phyloP scores from a whole-genome alignment of 169 alveolate species.

The Babesia sp. region DNA sequence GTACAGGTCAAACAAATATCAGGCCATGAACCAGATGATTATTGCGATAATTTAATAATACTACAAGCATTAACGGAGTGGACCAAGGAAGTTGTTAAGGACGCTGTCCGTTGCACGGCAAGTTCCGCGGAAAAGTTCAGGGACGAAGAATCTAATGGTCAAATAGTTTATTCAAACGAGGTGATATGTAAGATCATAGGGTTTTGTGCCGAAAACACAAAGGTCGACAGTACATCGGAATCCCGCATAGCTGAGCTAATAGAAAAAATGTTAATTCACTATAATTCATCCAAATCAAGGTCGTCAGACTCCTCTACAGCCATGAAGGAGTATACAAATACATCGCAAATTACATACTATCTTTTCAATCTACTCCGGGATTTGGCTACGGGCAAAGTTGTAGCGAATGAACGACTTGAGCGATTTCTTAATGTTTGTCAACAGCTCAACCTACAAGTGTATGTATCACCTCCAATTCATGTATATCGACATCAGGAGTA shows the following conservation, averaged over 20 bases:
- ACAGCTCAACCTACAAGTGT: not conserved
- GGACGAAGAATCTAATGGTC: conserved; percentile 25
- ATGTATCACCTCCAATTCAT: conserved; percentile 1
- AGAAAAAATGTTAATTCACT: not conserved
- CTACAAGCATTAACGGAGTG: conserved; percentile 20
- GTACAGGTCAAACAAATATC: not conserved
- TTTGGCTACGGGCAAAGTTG: not conserved
- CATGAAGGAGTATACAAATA: too few relatives aligned
- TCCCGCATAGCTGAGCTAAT: not conserved
- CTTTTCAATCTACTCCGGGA: conserved; percentile 21
- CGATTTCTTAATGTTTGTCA: not conserved
- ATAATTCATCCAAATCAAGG: not conserved
- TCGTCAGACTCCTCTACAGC: not conserved
- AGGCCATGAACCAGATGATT: conserved; percentile 12
- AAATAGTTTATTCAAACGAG: conserved; percentile 11
- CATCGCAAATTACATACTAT: conserved; percentile 36
- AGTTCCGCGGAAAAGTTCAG: conserved; percentile 1
- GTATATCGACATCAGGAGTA: conserved; percentile 34
- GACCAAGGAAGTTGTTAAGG: conserved; percentile 34
- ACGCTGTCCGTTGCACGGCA: conserved; percentile 24
- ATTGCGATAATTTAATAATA: conserved; percentile 25
- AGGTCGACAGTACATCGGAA: not conserved
- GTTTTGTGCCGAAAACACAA: not conserved
- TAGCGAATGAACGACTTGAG: not conserved
- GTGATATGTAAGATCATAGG: not conserved